phyloP scores from a whole-genome alignment of 2,329 filamentous ascomycete species.

The Aureobasidium lini region DNA sequence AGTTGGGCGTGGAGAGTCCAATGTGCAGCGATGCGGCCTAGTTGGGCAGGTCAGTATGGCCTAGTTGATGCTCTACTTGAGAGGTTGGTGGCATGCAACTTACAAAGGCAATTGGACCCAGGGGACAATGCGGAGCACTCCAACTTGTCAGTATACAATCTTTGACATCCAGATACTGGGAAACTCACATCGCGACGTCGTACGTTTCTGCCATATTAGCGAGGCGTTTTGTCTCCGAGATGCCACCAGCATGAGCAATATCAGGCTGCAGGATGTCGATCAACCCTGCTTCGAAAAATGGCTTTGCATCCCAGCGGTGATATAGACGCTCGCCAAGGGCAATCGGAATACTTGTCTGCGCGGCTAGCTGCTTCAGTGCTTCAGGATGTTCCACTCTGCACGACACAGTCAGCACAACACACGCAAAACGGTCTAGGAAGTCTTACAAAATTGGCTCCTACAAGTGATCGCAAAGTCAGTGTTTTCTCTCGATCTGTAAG shows the following conservation, averaged over 20 bases:
- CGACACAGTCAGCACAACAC: conserved; percentile 30
- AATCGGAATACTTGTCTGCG: conserved; percentile 55
- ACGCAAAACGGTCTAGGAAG: background rate
- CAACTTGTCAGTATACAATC: background rate
- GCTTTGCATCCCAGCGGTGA: conserved; percentile 65
- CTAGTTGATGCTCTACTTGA: too few relatives aligned
- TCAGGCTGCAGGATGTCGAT: conserved; percentile 70
- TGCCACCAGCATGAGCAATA: conserved; percentile 63
- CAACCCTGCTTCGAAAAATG: conserved; percentile 59
- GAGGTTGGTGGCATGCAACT: background rate
- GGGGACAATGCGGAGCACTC: conserved; percentile 61
- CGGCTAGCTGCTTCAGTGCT: conserved; percentile 54
- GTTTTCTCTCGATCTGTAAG: background rate
- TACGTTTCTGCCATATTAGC: conserved; percentile 66
- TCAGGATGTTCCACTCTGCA: conserved; percentile 59
- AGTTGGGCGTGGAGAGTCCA: conserved; percentile 54
- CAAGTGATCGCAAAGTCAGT: background rate
- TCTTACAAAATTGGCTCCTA: conserved; percentile 3
- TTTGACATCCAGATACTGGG: too few relatives aligned
- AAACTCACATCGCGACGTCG: conserved; percentile 47
- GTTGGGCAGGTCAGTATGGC: background rate
- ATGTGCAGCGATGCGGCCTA: conserved; percentile 59
- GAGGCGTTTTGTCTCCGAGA: conserved; percentile 63
- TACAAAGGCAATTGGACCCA: conserved; percentile 63
- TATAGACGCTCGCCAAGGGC: conserved; percentile 66